Evolutionary conservation across 768 basidiomycete species (phyloP).

Genomic region (Strobilomyces confusus): DNA sequence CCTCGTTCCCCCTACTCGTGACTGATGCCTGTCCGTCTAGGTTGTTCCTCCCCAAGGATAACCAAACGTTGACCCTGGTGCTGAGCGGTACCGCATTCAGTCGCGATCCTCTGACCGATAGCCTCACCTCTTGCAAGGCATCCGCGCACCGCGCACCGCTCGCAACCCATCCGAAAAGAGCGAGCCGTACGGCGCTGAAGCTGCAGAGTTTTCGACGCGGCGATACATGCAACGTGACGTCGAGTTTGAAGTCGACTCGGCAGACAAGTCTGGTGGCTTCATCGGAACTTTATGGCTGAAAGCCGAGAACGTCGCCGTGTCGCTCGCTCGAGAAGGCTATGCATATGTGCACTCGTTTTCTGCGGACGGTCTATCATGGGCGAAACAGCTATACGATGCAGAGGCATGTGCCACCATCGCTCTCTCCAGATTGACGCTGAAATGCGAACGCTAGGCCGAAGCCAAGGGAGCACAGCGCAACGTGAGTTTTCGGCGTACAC

Average conservation of each 20-base stretch:
- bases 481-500: constrained; percentile 42
- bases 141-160: constrained; percentile 86
- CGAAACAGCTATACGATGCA: constrained; percentile 74
- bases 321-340: constrained; percentile 82
- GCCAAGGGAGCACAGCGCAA: constrained; percentile 78
- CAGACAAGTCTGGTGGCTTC: constrained; percentile 95
- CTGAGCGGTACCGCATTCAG: constrained; percentile 57
- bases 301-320: constrained; percentile 79
- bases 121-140: constrained; percentile 52
- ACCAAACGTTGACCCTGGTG: constrained; percentile 89
- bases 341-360: constrained; percentile 88
- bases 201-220: constrained; percentile 72
- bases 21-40: constrained; percentile 34
- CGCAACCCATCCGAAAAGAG: constrained; percentile 77
- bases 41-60: constrained; percentile 84
- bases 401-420: constrained; percentile 51
- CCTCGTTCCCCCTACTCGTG: not conserved
- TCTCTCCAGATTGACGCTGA: not conserved
- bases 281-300: constrained; percentile 86
- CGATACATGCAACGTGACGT: constrained; percentile 93
- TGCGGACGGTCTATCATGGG: constrained; percentile 78
- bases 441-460: constrained; percentile 48
- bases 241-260: constrained; percentile 85
- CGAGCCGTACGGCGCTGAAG: constrained; percentile 85
- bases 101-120: not conserved